Base-by-base conservation (phyloP, 169 alveolate genomes). In the Perkinsus chesapeaki region DNA sequence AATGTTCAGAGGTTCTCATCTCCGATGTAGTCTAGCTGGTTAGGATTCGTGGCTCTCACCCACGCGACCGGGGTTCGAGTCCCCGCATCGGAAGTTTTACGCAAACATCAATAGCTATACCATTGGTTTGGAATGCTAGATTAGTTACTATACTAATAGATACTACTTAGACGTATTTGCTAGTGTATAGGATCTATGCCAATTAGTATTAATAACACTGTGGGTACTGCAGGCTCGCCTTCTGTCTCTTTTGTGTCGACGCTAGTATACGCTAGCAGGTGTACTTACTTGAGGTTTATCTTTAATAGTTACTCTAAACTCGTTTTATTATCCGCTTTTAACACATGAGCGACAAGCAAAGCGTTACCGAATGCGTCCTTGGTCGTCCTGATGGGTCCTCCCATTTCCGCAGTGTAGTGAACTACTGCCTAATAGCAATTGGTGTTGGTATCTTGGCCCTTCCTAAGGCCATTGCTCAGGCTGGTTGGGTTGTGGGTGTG, bases 31-130 rank as follows among this genome's bases (percentile, higher is more conserved):
- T 60, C 82, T 60, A 60, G 82, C 82, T 60, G 82, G 82, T 60
- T 60, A 60, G 82, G 82, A 60, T 60, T 60, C 82, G 82, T 60
- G 82, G 82, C 82, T 60, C 82, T 60, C 82, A 60, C 82, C 82
- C 82, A 60, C 82, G 82, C 82, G 82, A 60, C 82, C 82, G 82
- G 82, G 82, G 82, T 60, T 60, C 82, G 82, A 60, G 82, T 60
- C 82, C 82, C 82, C 82, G 82, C 82, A 60, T 60, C 82, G 82
- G 82, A 60, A 60, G 3, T 60, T 60, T 60, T 60, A n/a, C 31
- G 82, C 82, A 60, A n/a, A n/a, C n/a, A n/a, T n/a, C 82, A 23
- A 60, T 16, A 20, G 36, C 31, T 34, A 16, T 60, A 16, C 82
- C 19, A 9, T 47, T n/a, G n/a, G n/a, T n/a, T n/a, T n/a, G n/a